These are phyloP conservation scores for Heliamphora pulchella DNA, from an alignment of 179 eudicot genomes.

Conservation along the genomic window DNA sequence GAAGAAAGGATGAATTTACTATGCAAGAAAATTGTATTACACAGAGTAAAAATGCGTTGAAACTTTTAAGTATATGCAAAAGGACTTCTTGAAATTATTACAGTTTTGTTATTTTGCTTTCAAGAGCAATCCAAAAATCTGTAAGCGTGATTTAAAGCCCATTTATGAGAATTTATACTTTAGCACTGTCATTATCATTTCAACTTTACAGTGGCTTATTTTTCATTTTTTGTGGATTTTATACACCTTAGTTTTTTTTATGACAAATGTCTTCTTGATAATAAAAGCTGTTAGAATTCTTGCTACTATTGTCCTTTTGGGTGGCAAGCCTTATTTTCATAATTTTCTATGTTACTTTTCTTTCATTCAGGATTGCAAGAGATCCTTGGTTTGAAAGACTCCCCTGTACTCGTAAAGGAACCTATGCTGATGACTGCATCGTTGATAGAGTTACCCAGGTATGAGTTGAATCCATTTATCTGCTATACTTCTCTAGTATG, in stretches of 20 bases:
- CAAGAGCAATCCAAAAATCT: neutral
- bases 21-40: neutral
- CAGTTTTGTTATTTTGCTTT: neutral
- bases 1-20: neutral
- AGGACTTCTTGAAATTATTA: neutral
- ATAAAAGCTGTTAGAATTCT: neutral
- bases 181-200: neutral
- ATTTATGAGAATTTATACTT: neutral
- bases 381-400: constrained; percentile 96
- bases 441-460: constrained; percentile 91
- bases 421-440: constrained; percentile 97
- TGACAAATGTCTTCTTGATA: neutral
- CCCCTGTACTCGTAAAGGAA: constrained; percentile 88
- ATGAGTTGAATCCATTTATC: constrained; percentile 12
- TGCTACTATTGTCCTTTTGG: neutral
- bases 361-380: constrained; percentile 71
- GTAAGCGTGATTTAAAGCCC: neutral
- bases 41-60: neutral
- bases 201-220: neutral
- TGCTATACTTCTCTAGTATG: neutral
- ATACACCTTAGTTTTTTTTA: neutral
- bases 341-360: neutral
- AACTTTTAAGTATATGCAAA: neutral
- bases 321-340: neutral
- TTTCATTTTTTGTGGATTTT: neutral